These are phyloP conservation scores for Lactarius vividus DNA, from an alignment of 768 basidiomycete species.

Conservation along the genomic window DNA sequence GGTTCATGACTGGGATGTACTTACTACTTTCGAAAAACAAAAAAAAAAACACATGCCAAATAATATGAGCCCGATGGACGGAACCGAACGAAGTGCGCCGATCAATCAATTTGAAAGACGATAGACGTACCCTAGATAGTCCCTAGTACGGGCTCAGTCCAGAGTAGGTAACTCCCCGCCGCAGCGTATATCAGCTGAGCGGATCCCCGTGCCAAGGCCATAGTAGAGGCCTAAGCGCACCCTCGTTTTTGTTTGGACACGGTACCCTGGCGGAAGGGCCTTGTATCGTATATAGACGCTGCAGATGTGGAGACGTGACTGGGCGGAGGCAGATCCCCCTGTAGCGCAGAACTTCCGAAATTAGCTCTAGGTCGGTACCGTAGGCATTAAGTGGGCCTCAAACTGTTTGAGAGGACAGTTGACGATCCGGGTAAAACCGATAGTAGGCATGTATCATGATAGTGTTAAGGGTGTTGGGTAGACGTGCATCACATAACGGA, in stretches of 20 bases:
- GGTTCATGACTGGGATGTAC: too few species aligned
- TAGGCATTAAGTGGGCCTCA: too few species aligned
- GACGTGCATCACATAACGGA: background rate
- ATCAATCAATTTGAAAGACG: background rate
- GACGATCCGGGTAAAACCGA: background rate
- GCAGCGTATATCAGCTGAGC: background rate
- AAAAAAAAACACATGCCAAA: background rate
- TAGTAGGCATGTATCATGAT: background rate
- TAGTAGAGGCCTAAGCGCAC: background rate
- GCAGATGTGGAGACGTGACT: background rate
- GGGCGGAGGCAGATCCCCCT: conserved; percentile 2
- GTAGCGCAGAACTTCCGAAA: background rate
- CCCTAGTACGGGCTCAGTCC: background rate
- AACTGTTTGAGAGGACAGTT: background rate
- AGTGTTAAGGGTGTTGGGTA: background rate
- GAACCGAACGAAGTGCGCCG: background rate
- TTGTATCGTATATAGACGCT: background rate
- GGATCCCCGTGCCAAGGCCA: background rate
- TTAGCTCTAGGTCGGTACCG: background rate
- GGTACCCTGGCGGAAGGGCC: background rate
- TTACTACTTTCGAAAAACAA: background rate
- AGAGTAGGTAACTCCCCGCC: background rate
- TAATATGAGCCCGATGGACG: background rate
- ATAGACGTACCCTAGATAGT: background rate
- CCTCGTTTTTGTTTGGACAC: background rate